Evolutionary conservation across 2,329 filamentous ascomycete species (phyloP), one percentile per base, ranked within the genome.

Genomic region (Penicillium sp.): DNA sequence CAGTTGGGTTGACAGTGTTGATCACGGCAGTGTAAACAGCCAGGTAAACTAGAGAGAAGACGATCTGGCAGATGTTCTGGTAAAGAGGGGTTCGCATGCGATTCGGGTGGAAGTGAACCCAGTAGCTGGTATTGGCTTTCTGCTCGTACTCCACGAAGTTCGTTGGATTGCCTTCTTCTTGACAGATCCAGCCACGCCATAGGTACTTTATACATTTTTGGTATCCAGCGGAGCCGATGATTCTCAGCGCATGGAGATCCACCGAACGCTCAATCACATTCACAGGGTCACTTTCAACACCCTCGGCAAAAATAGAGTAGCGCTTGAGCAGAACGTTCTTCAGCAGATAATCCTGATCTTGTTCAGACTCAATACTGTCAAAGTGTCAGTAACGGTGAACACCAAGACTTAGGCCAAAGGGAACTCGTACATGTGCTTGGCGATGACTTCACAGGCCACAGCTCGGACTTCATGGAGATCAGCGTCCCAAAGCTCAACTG

Each of bases 151-250:
- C 88, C 51, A 97, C 83, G 70, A 99, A 99, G 50, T 86, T 86
- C n/a, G 87, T 86, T 0, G 93, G 89, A 65, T 97, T 92, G 48
- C 92, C 82, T 65, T 97, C 92, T 63, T 97, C 91, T 72, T 99
- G 94, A n/a, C 96, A 87, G 8, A 97, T 80, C 94, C 94, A 99
- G 22, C 94, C 94, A 58, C 86, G 85, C 94, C 94, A 99, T 8
- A 99, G 85, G 69, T 95, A 91, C 59, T 82, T 85, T 67, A 97
- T 91, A 70, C 93, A 97, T 76, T 95, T 96, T 66, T 97, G 94
- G 73, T 97, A 99, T 25, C 94, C 93, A 0, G 90, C 92, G 0
- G 89, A 93, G 2, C 91, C 91, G 59, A 97, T 97, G 46, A 99
- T 86, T 14, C 84, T 82, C 44, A 97, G 80, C 1, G 93, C 91